Evolutionary conservation across 2,329 filamentous ascomycete species (phyloP).

Genomic region (Colletotrichum destructivum): DNA sequence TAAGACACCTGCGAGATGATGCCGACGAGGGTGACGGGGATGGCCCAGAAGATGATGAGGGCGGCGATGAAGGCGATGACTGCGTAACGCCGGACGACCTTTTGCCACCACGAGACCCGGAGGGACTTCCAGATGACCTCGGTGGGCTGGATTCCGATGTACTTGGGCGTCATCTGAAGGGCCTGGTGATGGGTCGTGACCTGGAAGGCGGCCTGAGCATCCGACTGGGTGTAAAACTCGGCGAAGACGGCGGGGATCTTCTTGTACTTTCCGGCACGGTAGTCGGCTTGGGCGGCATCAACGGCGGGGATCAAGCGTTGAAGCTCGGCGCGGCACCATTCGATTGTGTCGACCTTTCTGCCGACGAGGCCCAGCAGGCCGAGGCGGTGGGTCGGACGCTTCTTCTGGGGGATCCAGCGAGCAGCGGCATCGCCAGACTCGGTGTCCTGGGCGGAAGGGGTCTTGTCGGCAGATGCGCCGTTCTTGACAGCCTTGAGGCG

Average conservation of each 20-base stretch:
- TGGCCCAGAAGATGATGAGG: constrained; percentile 89
- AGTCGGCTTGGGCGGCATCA: constrained; percentile 76
- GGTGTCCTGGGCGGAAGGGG: constrained; percentile 68
- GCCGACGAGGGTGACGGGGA: constrained; percentile 84
- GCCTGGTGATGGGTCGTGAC: constrained; percentile 89
- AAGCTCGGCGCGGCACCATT: constrained; percentile 85
- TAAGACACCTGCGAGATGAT: constrained; percentile 87
- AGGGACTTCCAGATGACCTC: constrained; percentile 93
- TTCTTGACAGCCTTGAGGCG: constrained; percentile 79
- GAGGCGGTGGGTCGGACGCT: constrained; percentile 82
- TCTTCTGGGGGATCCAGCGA: constrained; percentile 80
- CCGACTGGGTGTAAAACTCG: constrained; percentile 86
- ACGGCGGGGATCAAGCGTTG: constrained; percentile 79
- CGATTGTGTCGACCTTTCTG: constrained; percentile 93
- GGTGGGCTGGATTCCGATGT: constrained; percentile 84
- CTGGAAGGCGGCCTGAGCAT: constrained; percentile 90
- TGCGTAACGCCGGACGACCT: constrained; percentile 78
- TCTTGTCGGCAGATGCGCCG: constrained; percentile 58
- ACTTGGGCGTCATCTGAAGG: constrained; percentile 88
- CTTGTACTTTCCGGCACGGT: constrained; percentile 75
- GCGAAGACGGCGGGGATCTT: constrained; percentile 87
- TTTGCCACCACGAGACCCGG: constrained; percentile 88
- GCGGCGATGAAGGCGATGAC: constrained; percentile 81
- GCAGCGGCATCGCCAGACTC: constrained; percentile 78
- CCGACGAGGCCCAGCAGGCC: constrained; percentile 73